A percentile compares a stretch with the other conserved stretches of the same genome.
Conservation (phyloP, 2,329 filamentous ascomycete genomes). For the Penicillium sclerotigenum region DNA sequence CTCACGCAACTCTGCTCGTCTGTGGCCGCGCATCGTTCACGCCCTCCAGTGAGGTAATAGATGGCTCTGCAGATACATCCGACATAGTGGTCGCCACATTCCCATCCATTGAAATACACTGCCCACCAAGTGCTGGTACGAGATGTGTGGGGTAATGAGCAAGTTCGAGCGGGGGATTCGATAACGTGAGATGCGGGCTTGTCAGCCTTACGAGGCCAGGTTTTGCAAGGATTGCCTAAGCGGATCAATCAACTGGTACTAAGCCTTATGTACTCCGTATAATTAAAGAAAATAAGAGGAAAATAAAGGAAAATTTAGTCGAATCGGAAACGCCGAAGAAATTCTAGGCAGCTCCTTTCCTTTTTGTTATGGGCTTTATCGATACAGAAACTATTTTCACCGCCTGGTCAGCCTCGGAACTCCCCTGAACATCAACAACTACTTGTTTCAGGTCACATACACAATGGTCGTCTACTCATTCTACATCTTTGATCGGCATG, state of each 20-base stretch:
- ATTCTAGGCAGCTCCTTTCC: conserved; percentile 17
- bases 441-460: neutral
- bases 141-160: conserved; percentile 23
- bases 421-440: conserved; percentile 24
- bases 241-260: neutral
- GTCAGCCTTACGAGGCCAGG: conserved; percentile 23
- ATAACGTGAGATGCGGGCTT: conserved; percentile 19
- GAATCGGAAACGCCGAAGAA: neutral
- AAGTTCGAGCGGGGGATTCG: conserved; percentile 15
- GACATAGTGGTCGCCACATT: conserved; percentile 5
- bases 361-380: conserved; percentile 13
- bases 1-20: conserved; percentile 17
- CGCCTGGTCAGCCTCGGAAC: conserved; percentile 12
- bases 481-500: conserved; percentile 98
- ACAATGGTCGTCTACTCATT: conserved; percentile 94
- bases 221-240: neutral
- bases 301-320: neutral
- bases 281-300: neutral
- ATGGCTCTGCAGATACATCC: conserved; percentile 15
- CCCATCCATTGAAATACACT: conserved; percentile 15
- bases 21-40: conserved; percentile 2
- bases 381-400: conserved; percentile 16
- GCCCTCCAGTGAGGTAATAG: conserved; percentile 8
- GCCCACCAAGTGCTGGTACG: neutral
- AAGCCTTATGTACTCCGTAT: neutral